Evolutionary conservation across 306 rosid species (phyloP), one percentile per base, ranked within the genome.

Genomic region (Senna tora): DNA sequence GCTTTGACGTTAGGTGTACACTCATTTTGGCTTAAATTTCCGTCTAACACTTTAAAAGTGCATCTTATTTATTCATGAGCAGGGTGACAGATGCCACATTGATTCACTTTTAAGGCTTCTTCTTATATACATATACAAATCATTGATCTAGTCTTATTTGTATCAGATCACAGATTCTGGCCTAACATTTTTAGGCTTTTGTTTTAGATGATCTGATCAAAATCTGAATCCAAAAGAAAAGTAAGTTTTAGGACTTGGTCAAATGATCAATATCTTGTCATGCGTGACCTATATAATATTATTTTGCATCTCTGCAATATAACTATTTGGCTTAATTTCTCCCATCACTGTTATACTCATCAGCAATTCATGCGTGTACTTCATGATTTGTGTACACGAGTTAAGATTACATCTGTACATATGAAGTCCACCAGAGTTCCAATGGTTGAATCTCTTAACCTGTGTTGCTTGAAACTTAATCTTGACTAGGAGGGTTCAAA

Each of bases 401-500:
- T 25, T 25, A 25, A 25, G 30, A 25, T 25, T 25, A 25, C 30
- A 25, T 25, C 30, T 25, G n/a, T 25, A 25, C 30, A 25, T 25
- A 25, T 25, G 30, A 25, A 25, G 30, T 25, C 30, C 30, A 25
- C 30, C 30, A 25, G 30, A 25, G 30, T 25, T 25, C 30, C 30
- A 1, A 25, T 25, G 30, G 30, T 25, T 25, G 30, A 25, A 11
- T 20, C 16, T 38, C 11, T 28, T 17, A 47, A 53, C 42, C 65
- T 7, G 16, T 14, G 52, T 53, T 63, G 20, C 20, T 71, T 62
- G 69, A 17, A 45, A 9, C 6, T 6, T 53, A 34, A 65, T 78
- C 45, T 78, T 63, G 36, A 76, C 43, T 52, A 71, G 45, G 32
- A 20, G 43, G 21, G 19, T 64, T 53, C n/a, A 38, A 45, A 36